These are phyloP conservation scores for Mortierella sp. DNA, from an alignment of 371 early-diverging fungal species.

Conservation along the genomic window DNA sequence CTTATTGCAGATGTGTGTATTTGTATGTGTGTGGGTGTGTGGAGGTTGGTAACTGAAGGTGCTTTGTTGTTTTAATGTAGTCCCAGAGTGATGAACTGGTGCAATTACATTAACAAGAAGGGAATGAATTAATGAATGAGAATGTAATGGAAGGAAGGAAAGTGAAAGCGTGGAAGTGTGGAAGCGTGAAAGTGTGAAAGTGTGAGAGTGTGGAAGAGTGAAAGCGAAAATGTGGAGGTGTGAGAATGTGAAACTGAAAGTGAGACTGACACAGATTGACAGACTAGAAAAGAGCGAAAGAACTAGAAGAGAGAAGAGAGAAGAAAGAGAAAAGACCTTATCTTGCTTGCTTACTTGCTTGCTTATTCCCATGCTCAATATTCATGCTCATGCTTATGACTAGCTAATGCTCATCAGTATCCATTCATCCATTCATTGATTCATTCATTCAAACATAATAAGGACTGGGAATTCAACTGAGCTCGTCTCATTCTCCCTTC, in stretches of 20 bases:
- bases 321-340: neutral
- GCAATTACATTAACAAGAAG: neutral
- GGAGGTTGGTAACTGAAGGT: too few species aligned
- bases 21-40: too few species aligned
- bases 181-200: too few species aligned
- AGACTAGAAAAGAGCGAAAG: neutral
- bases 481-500: neutral
- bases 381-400: neutral
- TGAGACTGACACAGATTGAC: neutral
- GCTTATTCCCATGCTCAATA: neutral
- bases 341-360: neutral
- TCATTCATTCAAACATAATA: neutral
- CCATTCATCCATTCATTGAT: too few species aligned
- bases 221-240: neutral
- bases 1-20: too few species aligned
- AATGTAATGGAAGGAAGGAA: slow-evolving; percentile 11
- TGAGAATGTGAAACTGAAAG: slow-evolving; percentile 3
- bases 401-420: neutral
- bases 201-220: too few species aligned
- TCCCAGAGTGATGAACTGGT: neutral
- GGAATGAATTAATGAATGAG: neutral
- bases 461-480: neutral
- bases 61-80: too few species aligned
- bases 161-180: neutral
- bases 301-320: neutral